Base-by-base conservation (phyloP, 495 filamentous ascomycete species). In the Margaritispora aquatica region DNA sequence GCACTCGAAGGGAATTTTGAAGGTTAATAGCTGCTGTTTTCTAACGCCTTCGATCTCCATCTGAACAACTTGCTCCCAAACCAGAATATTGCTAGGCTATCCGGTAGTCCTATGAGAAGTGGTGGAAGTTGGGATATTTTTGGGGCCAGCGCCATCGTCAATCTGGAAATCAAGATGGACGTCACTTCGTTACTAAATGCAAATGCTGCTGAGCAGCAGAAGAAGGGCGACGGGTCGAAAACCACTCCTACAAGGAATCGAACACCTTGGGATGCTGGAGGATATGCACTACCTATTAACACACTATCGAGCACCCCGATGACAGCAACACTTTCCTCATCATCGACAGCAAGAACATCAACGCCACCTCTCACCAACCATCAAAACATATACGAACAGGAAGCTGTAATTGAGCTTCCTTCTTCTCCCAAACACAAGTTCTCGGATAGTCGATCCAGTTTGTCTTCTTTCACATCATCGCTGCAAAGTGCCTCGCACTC, bases 181-280 rank as follows among this genome's bases (percentile, higher is more conserved):
- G 63, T 68, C 34, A 66, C 58, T 9, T 58, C 66, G 19, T 55
- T 68, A 10, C 58, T 68, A 58, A 68, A 68, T 54, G 38, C 52
- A n/a, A 52, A 48, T 23, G 63, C 53, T 61, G 60, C 54, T 57
- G 60, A 61, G 57, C 63, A 66, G 58, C 55, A 57, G 44, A 57
- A 44, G 60, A 51, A 57, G 22, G 38, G 36, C 13, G 60, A 57
- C 20, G 26, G 27, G 31, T 3, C 11, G 46, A 51, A 59, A 27
- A 58, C 54, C 27, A 63, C 67, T 26, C 68, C 71, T 17, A 67
- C 60, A 49, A 60, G 71, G 55, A 74, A 64, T 57, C 70, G 74
- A 23, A 78, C 69, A 8, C 76, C 76, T 41, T 80, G 76, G 77
- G 71, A 77, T 54, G 75, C 71, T 17, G 72, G 71, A 46, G 74